phyloP scores from a whole-genome alignment of 306 rosid species.

The Lagenaria siceraria region DNA sequence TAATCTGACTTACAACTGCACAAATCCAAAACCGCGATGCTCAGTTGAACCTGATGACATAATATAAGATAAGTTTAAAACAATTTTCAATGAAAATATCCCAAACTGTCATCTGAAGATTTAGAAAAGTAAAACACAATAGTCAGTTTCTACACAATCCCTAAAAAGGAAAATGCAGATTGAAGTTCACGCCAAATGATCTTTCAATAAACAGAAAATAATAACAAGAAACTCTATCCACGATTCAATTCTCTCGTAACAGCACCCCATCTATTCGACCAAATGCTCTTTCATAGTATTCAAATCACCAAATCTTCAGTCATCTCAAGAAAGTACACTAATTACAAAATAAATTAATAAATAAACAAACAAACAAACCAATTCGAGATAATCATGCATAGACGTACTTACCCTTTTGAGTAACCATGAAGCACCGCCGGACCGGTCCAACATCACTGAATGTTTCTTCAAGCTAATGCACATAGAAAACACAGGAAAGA shows the following conservation, averaged over 20 bases:
- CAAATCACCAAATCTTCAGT: neutral
- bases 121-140: neutral
- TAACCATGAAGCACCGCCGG: conserved; percentile 83
- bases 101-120: neutral
- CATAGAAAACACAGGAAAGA: neutral
- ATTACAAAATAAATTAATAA: neutral
- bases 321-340: neutral
- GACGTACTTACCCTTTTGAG: conserved; percentile 41
- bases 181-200: no score
- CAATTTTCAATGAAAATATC: neutral
- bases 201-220: neutral
- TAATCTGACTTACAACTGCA: conserved; percentile 61
- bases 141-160: neutral
- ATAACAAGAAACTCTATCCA: neutral
- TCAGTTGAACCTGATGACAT: conserved; percentile 54
- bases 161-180: neutral
- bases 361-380: neutral
- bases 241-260: neutral
- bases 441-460: conserved; percentile 85
- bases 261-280: neutral
- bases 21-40: conserved; percentile 75
- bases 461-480: conserved; percentile 62
- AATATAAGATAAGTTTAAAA: conserved; percentile 14
- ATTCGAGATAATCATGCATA: neutral
- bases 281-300: neutral